These are phyloP conservation scores for Colletotrichum phormii DNA, from an alignment of 2,329 filamentous ascomycete species.

Conservation along the genomic window DNA sequence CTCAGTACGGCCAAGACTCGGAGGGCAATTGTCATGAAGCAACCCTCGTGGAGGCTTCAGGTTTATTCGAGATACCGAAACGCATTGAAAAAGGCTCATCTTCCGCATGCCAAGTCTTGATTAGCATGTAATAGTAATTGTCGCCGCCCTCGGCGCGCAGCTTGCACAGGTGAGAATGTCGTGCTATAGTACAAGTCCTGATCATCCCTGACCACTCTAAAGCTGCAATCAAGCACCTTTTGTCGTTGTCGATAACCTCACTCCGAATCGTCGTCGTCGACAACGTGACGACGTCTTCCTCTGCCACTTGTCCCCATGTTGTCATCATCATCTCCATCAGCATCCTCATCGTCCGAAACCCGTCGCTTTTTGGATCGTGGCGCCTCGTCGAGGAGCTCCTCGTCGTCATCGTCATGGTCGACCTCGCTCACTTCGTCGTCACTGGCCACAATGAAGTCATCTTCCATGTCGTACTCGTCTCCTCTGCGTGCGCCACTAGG, in stretches of 20 bases:
- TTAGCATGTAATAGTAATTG: not conserved
- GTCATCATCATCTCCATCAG: constrained; percentile 62
- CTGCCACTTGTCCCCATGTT: constrained; percentile 54
- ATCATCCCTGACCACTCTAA: not conserved
- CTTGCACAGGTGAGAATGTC: constrained; percentile 5
- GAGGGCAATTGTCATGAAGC: not conserved
- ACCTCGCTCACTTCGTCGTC: constrained; percentile 75
- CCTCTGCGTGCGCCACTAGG: constrained; percentile 70
- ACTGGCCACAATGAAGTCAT: constrained; percentile 81
- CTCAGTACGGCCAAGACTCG: not conserved
- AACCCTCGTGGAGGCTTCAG: not conserved
- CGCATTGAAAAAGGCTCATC: not conserved
- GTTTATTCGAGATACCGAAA: not conserved
- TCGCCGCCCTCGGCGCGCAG: not conserved
- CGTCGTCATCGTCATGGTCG: constrained; percentile 68
- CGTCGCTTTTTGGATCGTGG: constrained; percentile 62
- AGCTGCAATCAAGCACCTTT: not conserved
- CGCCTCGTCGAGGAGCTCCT: constrained; percentile 60
- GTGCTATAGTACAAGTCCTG: constrained; percentile 21
- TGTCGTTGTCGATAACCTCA: constrained; percentile 13
- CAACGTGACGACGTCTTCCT: constrained; percentile 65
- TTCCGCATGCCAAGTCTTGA: not conserved
- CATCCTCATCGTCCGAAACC: constrained; percentile 61
- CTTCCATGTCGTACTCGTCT: constrained; percentile 82
- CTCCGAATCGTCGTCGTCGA: constrained; percentile 71